These are phyloP conservation scores for Jasminum sambac DNA, from an alignment of 257 asterid genomes.

Conservation along the genomic window DNA sequence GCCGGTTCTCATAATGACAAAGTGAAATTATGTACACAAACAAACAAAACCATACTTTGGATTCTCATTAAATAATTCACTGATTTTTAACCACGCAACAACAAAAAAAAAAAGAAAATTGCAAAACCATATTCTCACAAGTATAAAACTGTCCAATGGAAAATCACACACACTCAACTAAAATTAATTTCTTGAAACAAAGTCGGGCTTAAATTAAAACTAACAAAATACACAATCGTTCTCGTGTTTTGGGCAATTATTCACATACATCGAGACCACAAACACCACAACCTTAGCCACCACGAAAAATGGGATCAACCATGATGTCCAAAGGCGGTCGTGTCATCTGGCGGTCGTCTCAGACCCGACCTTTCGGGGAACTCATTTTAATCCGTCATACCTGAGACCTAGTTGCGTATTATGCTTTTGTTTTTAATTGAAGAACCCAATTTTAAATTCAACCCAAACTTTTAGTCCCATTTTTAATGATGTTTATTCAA, in stretches of 20 bases:
- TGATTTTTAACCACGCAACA: background rate
- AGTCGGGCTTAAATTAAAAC: no score
- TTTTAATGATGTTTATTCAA: no score
- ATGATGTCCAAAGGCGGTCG: no score
- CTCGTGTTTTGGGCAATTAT: slow-evolving; percentile 63
- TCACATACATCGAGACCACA: slow-evolving; percentile 63
- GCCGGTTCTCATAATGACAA: background rate
- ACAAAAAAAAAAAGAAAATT: no score
- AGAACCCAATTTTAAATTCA: no score
- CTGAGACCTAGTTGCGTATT: no score
- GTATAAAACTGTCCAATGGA: background rate
- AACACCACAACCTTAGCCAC: slow-evolving; percentile 65
- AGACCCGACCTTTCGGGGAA: no score
- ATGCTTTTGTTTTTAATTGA: no score
- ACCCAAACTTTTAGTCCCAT: no score
- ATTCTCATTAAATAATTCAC: background rate
- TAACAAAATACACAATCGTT: no score
- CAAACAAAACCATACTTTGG: slow-evolving; percentile 1
- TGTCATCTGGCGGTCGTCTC: no score
- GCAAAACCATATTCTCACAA: background rate
- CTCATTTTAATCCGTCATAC: no score
- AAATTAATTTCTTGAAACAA: slow-evolving; percentile 11
- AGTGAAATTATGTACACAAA: background rate
- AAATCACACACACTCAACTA: background rate
- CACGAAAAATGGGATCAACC: slow-evolving; percentile 75